Evolutionary conservation across 805 yeast genomes (phyloP).

Genomic region (Zygosaccharomyces siamensis): DNA sequence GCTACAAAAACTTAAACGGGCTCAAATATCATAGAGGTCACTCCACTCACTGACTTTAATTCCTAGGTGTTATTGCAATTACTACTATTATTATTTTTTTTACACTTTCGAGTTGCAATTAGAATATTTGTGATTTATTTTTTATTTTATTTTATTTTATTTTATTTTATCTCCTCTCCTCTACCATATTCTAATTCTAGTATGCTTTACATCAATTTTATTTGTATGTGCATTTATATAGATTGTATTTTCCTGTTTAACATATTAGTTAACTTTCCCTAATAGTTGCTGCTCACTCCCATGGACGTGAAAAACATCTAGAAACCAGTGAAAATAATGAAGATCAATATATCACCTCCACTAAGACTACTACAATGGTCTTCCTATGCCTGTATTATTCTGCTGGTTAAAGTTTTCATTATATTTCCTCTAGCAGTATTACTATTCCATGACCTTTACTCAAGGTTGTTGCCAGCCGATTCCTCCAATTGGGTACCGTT

Average conservation of each 20-base stretch:
- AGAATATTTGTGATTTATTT: background rate
- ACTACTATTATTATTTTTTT: background rate
- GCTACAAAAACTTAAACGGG: slow-evolving; percentile 94
- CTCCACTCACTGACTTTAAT: slow-evolving; percentile 68
- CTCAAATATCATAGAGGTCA: slow-evolving; percentile 96
- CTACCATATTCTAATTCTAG: background rate
- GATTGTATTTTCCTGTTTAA: slow-evolving; percentile 2
- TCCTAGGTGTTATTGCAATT: background rate
- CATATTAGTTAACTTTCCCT: background rate
- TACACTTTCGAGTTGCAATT: background rate
- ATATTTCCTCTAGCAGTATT: slow-evolving; percentile 29
- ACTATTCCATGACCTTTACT: slow-evolving; percentile 29
- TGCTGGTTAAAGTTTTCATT: slow-evolving; percentile 22
- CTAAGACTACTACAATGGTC: slow-evolving; percentile 31
- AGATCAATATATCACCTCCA: slow-evolving; percentile 28
- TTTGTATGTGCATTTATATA: slow-evolving; percentile 5
- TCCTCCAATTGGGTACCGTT: slow-evolving; percentile 26
- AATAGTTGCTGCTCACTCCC: too few species aligned
- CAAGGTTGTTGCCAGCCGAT: slow-evolving; percentile 27
- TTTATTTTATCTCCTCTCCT: background rate
- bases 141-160: background rate
- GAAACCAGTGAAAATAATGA: slow-evolving; percentile 15
- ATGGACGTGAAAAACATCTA: background rate
- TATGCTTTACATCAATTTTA: background rate
- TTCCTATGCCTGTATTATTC: slow-evolving; percentile 15